These are phyloP conservation scores for Trifolium subterraneum DNA, from an alignment of 306 rosid genomes.

Conservation along the genomic window DNA sequence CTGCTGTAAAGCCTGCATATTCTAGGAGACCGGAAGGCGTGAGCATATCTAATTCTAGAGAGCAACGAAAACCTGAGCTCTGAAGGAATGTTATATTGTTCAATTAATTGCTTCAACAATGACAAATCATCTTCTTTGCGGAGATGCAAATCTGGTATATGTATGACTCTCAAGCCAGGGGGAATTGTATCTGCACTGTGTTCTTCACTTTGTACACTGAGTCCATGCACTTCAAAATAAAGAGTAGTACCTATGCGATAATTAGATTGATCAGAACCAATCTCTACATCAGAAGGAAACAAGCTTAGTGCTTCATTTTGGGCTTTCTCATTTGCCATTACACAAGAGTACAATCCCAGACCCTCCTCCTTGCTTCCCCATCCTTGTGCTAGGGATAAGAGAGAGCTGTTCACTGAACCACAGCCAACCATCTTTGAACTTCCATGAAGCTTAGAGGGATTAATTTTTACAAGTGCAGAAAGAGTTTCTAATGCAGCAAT, in stretches of 20 bases:
- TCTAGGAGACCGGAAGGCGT: slow-evolving; percentile 87
- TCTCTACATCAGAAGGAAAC: slow-evolving; percentile 88
- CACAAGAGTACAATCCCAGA: slow-evolving; percentile 89
- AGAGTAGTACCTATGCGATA: slow-evolving; percentile 83
- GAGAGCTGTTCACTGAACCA: slow-evolving; percentile 89
- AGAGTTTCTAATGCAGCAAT: slow-evolving; percentile 91
- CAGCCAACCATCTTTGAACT: slow-evolving; percentile 92
- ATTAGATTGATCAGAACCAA: slow-evolving; percentile 72
- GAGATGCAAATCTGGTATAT: slow-evolving; percentile 86
- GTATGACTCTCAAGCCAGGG: slow-evolving; percentile 67
- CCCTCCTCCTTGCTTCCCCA: slow-evolving; percentile 99
- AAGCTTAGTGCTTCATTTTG: slow-evolving; percentile 80
- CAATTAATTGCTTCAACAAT: slow-evolving; percentile 82
- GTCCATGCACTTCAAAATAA: slow-evolving; percentile 89
- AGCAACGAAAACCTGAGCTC: slow-evolving; percentile 87
- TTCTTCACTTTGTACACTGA: slow-evolving; percentile 60
- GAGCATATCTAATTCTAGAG: slow-evolving; percentile 97
- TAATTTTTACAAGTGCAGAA: slow-evolving; percentile 90
- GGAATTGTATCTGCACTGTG: slow-evolving; percentile 47
- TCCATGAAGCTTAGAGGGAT: slow-evolving; percentile 98
- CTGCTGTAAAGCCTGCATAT: slow-evolving; percentile 89
- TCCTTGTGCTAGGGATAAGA: slow-evolving; percentile 93
- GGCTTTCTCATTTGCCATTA: slow-evolving; percentile 85
- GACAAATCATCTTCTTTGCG: slow-evolving; percentile 80
- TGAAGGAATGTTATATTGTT: slow-evolving; percentile 70